Base-by-base conservation (phyloP, 371 early-diverging fungal genomes). In the Rhizopus stolonifer region DNA sequence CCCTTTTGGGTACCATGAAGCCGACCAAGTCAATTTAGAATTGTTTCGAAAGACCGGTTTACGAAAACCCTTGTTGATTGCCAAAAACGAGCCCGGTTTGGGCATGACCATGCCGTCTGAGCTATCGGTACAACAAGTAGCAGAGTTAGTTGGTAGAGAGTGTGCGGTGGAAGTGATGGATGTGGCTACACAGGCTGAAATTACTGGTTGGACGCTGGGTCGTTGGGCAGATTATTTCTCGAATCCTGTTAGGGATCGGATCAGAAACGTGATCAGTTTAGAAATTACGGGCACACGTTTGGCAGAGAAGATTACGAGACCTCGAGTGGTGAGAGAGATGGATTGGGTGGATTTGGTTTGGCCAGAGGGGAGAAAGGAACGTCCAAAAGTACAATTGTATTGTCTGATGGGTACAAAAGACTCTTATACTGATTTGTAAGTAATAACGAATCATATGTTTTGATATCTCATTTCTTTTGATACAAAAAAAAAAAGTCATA, bases 351-450 rank as follows among this genome's bases (percentile, higher is more conserved):
- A 92, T 46, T 69, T 77, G 32, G 78, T 87, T 60, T 95, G 96
- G 96, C 96, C 96, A 1, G 38, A 54, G 7, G 64, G 80, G 13
- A 60, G 77, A 23, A 63, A 65, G 18, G 89, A 87, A 61, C 90
- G 84, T 53, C 94, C 96, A 17, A 82, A 82, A 56, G 93, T 93
- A 0, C 91, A 93, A 56, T 72, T 91, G 6, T 94, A 94, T 63
- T 94, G 94, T 54, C 70, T 94, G 52, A 94, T 94, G 95, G 87
- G 92, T 43, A 91, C 92, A 21, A 80, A 83, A 61, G 88, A 89
- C 44, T 87, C 91, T 4, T 94, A 88, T 63, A 94, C 94, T 15
- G 94, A 94, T 58, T 91, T 91, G 88, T 88, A 77, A 70, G 84
- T 68, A 1, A 11, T n/a, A n/a, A n/a, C n/a, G n/a, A n/a, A n/a